Percentiles rank a stretch among this genome's conserved stretches.
Evolutionary conservation across 192 early-diverging fungal genomes (phyloP).

Genomic region (Rhizoclosmatium sp.): DNA sequence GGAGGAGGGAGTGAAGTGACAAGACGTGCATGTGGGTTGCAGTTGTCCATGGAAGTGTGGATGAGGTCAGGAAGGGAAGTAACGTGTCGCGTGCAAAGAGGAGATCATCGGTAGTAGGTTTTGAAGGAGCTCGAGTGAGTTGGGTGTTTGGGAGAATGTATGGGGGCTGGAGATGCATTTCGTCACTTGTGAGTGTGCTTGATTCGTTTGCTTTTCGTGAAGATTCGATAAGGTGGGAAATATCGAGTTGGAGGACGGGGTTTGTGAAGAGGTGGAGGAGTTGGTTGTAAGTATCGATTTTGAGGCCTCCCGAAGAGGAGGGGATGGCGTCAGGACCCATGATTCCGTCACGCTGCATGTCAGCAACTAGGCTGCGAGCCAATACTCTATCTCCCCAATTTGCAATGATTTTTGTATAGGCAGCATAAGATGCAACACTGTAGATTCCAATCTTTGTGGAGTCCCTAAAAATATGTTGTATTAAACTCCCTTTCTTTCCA

Average conservation of each 20-base stretch:
- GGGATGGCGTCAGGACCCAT: not conserved
- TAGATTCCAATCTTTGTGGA: not conserved
- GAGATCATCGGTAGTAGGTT: not conserved
- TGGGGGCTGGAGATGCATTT: not conserved
- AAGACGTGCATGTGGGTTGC: not conserved
- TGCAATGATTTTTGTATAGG: not conserved
- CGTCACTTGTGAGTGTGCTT: not conserved
- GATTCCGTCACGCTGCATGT: not conserved
- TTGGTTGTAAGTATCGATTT: constrained; percentile 7
- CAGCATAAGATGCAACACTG: constrained; percentile 19
- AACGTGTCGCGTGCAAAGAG: not conserved
- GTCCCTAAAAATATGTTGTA: not conserved
- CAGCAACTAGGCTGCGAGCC: not conserved
- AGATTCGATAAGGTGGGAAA: not conserved
- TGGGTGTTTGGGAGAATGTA: not conserved
- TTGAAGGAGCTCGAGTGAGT: not conserved
- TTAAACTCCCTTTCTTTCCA: not conserved
- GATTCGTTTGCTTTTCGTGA: not conserved
- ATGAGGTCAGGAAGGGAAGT: not conserved
- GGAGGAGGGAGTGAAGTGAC: not conserved
- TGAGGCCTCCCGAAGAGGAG: not conserved
- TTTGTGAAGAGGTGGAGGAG: constrained; percentile 1
- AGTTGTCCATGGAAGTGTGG: not conserved
- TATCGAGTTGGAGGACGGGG: not conserved
- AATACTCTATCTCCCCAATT: constrained; percentile 4